phyloP scores from a whole-genome alignment of 2,329 filamentous ascomycete species.

The Parafenestella ontariensis region DNA sequence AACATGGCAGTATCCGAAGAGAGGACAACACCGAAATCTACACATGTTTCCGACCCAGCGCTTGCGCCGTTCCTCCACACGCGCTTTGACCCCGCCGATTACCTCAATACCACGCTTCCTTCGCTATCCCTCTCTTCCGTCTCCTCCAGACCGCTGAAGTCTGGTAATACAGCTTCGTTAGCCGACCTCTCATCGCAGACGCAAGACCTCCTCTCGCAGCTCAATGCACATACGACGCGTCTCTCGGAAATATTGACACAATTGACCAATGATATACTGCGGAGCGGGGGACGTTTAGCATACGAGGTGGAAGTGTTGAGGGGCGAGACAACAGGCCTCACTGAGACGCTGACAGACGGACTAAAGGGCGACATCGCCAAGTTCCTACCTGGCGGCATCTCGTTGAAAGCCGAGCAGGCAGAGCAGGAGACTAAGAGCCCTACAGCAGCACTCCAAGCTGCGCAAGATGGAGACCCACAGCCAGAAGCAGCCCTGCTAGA shows the following conservation, averaged over 20 bases:
- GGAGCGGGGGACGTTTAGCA: conserved; percentile 84
- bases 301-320: conserved; percentile 94
- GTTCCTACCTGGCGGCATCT: conserved; percentile 66
- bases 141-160: conserved; percentile 47
- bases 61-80: conserved; percentile 77
- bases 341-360: conserved; percentile 76
- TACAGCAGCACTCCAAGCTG: conserved; percentile 1
- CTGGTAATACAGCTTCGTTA: conserved; percentile 63
- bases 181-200: conserved; percentile 81
- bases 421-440: conserved; percentile 9
- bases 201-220: conserved; percentile 82
- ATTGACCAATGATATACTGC: conserved; percentile 91
- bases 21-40: conserved; percentile 30
- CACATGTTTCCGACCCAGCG: conserved; percentile 73
- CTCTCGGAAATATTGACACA: conserved; percentile 83
- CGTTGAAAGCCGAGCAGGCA: conserved; percentile 10
- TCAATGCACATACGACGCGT: conserved; percentile 86
- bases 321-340: conserved; percentile 84
- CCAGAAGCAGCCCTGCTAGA: not conserved
- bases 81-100: conserved; percentile 82
- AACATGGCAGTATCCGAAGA: conserved; percentile 38
- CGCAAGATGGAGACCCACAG: conserved; percentile 1
- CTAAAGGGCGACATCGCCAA: conserved; percentile 74
- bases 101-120: conserved; percentile 81
- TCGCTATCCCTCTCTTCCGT: conserved; percentile 63